Evolutionary conservation across 225 moss, liverwort and hornwort species (phyloP), one percentile per base, ranked within the genome.

Genomic region (Asterella californica): DNA sequence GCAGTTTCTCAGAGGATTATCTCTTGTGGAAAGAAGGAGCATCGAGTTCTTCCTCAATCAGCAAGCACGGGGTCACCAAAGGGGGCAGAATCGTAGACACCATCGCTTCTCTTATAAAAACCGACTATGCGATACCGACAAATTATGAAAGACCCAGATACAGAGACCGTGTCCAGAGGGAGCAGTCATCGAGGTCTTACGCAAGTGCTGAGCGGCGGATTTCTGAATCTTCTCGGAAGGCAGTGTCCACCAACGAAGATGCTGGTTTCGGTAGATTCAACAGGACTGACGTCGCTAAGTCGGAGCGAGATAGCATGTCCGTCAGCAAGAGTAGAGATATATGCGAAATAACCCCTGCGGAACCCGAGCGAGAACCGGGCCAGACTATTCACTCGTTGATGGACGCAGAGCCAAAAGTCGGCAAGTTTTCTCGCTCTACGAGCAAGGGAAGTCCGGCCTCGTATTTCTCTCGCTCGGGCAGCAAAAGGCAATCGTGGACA

Each of bases 401-500:
- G 48, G 60, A 79, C 34, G 79, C 79, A 0, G 79, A 79, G 53
- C 68, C 79, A 11, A 79, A 79, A 37, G 70, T 69, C 52, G 79
- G 52, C 52, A 79, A 70, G 69, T 79, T 68, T 24, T 79, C 79
- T 33, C 69, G 79, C 49, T 79, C 79, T 9, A 79, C 67, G 33
- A 79, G 79, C 29, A 79, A 79, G 21, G 79, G 79, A 8, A 79
- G 79, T 50, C 79, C 78, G 11, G 57, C 59, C 10, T 67, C 78
- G 49, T 50, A 79, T 53, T 68, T 68, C 46, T 79, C 79, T 36
- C 79, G 79, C 50, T 79, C 79, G 9, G 79, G 79, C 21, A 79
- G 79, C 19, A 33, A n/a, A 0, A 68, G 68, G 24, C 79, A 69
- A 52, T 79, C 79, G 6, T 79, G 79, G 79, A 79, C 79, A 1